Base-by-base conservation (phyloP, 768 basidiomycete species). In the Rhodocollybia butyracea region DNA sequence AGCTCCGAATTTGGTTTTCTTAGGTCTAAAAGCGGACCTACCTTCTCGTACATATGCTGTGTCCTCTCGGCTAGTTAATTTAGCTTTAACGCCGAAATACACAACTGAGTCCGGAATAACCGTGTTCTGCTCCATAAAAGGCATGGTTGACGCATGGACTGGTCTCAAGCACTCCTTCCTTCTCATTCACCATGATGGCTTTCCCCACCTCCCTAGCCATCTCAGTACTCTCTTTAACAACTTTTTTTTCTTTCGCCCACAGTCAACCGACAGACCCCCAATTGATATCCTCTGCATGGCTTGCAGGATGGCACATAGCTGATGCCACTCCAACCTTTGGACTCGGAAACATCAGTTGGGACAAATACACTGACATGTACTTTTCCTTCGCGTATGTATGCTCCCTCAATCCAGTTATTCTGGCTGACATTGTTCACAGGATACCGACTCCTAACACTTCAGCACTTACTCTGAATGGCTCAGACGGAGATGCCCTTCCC, bases 331-430 rank as follows among this genome's bases (percentile, higher is more conserved):
- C 79, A 1, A 43, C 30, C 10, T 54, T 54, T n/a, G 43, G 27
- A 8, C 72, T 85, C 26, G 69, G 74, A 24, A 72, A 79, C 39
- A 75, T 91, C 60, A 75, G 73, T 56, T 91, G 89, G 89, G 64
- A 66, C 3, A 80, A 79, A 68, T 91, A 89, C 69, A 89, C 81
- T 2, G 76, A 82, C 52, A 67, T 88, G 59, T 81, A 81, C 11
- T 91, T 86, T 67, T 78, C 89, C 3, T 89, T 89, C 59, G 88
- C 84, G 86, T 81, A 64, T 70, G 84, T 80, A 27, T 38, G 41
- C 27, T 34, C 51, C 19, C 17, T 21, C 21, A 13, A 24, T 12
- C 22, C 22, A 11, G 12, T 12, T 8, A 29, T 5, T 1, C 31
- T 45, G 42, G 13, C 19, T 27, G 51, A 19, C 40, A 47, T 41